These are phyloP conservation scores for Clarireedia paspali DNA, from an alignment of 2,329 filamentous ascomycete genomes.

Conservation along the genomic window DNA sequence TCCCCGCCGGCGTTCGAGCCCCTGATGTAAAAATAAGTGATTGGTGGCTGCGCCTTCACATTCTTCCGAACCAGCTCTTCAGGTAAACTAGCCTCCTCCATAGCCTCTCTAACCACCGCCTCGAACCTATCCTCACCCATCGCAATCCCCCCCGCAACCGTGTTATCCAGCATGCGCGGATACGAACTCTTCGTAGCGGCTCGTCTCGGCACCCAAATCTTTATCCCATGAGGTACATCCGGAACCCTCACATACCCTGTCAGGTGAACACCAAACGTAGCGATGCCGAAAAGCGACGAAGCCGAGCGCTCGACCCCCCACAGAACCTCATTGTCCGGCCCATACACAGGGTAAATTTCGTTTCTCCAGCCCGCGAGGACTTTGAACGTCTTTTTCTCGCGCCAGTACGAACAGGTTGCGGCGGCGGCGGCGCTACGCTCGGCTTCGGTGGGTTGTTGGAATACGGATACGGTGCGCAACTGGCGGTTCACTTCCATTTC, in stretches of 20 bases:
- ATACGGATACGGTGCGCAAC: constrained; percentile 55
- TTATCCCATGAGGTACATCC: constrained; percentile 46
- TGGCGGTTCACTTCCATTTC: constrained; percentile 53
- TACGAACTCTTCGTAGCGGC: constrained; percentile 78
- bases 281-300: constrained; percentile 64
- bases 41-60: constrained; percentile 54
- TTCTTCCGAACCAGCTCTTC: constrained; percentile 57
- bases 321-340: constrained; percentile 50
- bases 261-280: constrained; percentile 77
- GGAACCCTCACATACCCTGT: constrained; percentile 57
- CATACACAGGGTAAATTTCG: constrained; percentile 75
- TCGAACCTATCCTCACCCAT: constrained; percentile 75
- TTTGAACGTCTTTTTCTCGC: constrained; percentile 61
- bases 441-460: constrained; percentile 46
- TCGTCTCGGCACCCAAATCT: constrained; percentile 78
- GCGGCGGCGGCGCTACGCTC: constrained; percentile 52
- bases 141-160: constrained; percentile 76
- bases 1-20: constrained; percentile 72
- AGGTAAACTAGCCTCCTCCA: constrained; percentile 80
- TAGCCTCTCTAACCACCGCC: constrained; percentile 75
- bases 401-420: constrained; percentile 58
- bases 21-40: constrained; percentile 81
- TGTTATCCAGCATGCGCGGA: constrained; percentile 76
- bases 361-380: constrained; percentile 73
- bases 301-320: constrained; percentile 74